Evolutionary conservation across 768 basidiomycete species (phyloP), one percentile per base, ranked within the genome.

Genomic region (Mycena latifolia): DNA sequence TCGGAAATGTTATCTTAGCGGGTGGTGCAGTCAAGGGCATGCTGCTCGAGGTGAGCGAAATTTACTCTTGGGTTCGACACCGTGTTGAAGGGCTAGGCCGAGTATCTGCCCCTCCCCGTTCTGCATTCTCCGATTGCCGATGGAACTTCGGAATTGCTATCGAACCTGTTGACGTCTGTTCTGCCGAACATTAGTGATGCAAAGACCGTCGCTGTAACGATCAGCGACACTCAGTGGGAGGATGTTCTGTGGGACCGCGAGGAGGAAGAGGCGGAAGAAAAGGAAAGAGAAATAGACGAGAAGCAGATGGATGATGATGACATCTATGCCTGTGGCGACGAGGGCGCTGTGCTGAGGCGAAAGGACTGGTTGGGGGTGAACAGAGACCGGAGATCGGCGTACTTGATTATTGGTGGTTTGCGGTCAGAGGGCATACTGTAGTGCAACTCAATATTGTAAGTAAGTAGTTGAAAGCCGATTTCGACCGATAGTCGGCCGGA

Each of bases 11-110:
- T 39, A 84, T 88, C 46, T 80, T 93, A 22, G 86, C 90, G 24
- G 92, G 92, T 24, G 92, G 92, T 33, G 87, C 86, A 8, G 82
- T 91, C 5, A 92, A 89, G 72, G 93, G 93, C n/a, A 92, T 95
- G 90, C 81, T 95, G 43, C 80, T 95, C 28, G 93, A 95, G 88
- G 93, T 92, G 63, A 64, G 78, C 66, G 45, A 35, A 7, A 54
- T 59, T 6, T 22, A 22, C 51, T 61, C 41, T 31, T 18, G 37
- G 60, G 55, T 41, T 35, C 59, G 27, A 50, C 41, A 58, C 56
- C 31, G 14, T 14, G 35, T 71, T 24, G 15, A 41, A 27, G 52
- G 50, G 56, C 24, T 63, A 93, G 93, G 93, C 92, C 9, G 93
- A 95, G 75, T 95, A 94, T 74, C 85, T 94, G 18, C 93, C 93